Percentiles rank a stretch among this genome's conserved stretches.
Conservation (phyloP, 495 filamentous ascomycete species). For the Collariella sp. region DNA sequence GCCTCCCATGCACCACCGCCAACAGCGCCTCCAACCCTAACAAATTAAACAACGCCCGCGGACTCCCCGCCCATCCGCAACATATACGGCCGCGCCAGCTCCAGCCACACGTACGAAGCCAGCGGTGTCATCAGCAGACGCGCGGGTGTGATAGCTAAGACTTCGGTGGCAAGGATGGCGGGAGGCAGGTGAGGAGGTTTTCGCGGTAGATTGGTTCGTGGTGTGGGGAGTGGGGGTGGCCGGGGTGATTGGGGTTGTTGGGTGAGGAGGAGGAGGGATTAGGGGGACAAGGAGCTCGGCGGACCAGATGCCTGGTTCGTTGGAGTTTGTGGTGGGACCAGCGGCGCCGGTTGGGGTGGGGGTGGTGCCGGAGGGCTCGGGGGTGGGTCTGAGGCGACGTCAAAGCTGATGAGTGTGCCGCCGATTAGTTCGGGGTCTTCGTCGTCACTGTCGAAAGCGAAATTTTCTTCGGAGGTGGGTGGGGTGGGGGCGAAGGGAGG, state of each 20-base stretch:
- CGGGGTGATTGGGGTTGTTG: too few species aligned
- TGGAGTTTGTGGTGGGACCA: neutral
- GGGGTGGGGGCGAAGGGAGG: slow-evolving; percentile 9
- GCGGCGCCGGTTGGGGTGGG: neutral
- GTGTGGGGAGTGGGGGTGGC: too few species aligned
- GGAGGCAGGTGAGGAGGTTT: slow-evolving; percentile 30
- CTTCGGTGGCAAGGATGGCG: slow-evolving; percentile 29
- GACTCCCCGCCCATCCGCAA: slow-evolving; percentile 4
- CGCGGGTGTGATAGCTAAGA: slow-evolving; percentile 25
- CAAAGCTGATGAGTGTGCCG: slow-evolving; percentile 48
- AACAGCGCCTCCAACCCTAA: slow-evolving; percentile 28
- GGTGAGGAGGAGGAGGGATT: too few species aligned
- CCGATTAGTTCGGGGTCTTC: slow-evolving; percentile 42
- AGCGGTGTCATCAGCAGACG: slow-evolving; percentile 28
- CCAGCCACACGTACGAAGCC: slow-evolving; percentile 22
- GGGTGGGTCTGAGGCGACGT: slow-evolving; percentile 42
- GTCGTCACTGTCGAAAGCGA: slow-evolving; percentile 40
- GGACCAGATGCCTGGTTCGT: slow-evolving; percentile 42
- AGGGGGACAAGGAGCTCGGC: slow-evolving; percentile 45
- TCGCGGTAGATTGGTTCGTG: slow-evolving; percentile 29
- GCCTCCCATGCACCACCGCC: slow-evolving; percentile 25
- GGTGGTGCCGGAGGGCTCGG: slow-evolving; percentile 10
- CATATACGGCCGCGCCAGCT: slow-evolving; percentile 24
- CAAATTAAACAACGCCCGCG: slow-evolving; percentile 25
- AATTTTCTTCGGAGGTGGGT: neutral